Conservation (phyloP, 192 early-diverging fungal species). For the Entomortierella parvispora region DNA sequence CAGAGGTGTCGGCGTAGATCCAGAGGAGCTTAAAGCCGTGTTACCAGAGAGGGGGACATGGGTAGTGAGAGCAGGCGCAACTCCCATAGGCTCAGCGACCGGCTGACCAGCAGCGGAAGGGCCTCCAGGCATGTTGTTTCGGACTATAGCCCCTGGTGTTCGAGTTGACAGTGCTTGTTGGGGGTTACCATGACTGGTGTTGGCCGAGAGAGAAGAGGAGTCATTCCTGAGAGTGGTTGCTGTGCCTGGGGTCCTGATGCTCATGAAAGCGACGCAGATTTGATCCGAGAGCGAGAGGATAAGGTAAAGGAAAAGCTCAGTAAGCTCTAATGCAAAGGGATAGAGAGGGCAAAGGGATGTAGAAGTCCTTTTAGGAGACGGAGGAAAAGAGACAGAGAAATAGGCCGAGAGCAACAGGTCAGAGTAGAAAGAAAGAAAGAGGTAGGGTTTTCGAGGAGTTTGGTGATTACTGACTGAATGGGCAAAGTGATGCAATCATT, state of each 20-base stretch:
- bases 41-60: too few species aligned
- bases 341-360: too few species aligned
- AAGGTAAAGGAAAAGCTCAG: background rate
- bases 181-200: background rate
- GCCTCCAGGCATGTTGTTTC: background rate
- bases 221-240: constrained; percentile 27
- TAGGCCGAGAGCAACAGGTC: background rate
- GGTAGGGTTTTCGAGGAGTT: background rate
- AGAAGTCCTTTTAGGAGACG: too few species aligned
- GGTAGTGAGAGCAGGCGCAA: background rate
- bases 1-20: background rate
- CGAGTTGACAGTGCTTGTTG: constrained; percentile 1
- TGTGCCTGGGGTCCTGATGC: constrained; percentile 22
- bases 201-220: constrained; percentile 10
- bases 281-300: background rate
- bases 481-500: too few species aligned
- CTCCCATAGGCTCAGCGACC: too few species aligned
- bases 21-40: background rate
- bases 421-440: background rate
- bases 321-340: background rate
- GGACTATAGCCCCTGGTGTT: constrained; percentile 1
- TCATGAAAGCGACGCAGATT: constrained; percentile 12
- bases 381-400: background rate
- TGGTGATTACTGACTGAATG: background rate
- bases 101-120: too few species aligned